Evolutionary conservation across 306 rosid genomes (phyloP).

Genomic region (Luffa aegyptiaca): DNA sequence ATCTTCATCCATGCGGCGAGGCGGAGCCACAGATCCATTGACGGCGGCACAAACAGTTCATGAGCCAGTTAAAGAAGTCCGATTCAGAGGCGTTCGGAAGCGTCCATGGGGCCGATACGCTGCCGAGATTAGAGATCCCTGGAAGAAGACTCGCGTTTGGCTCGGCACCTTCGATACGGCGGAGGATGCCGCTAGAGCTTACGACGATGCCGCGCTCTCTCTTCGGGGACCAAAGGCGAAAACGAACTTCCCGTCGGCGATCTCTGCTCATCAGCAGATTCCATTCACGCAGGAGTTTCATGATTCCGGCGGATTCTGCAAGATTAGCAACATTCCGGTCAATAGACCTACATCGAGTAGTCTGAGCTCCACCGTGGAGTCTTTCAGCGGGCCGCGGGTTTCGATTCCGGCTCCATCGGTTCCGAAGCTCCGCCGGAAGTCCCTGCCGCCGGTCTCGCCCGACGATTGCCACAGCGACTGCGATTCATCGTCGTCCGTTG

Average conservation of each 20-base stretch:
- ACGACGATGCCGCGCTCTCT: conserved; percentile 66
- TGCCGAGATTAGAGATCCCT: conserved; percentile 91
- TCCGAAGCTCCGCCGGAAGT: conserved; percentile 19
- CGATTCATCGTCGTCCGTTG: conserved; percentile 77
- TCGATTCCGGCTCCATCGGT: conserved; percentile 4
- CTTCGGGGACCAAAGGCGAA: conserved; percentile 77
- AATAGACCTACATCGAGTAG: conserved; percentile 70
- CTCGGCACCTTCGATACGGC: conserved; percentile 83
- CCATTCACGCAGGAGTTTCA: conserved; percentile 17
- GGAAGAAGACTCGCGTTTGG: conserved; percentile 82
- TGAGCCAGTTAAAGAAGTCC: conserved; percentile 28
- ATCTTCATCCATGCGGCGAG: conserved; percentile 53
- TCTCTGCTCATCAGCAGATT: conserved; percentile 21
- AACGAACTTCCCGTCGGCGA: conserved; percentile 45
- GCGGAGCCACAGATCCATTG: conserved; percentile 30
- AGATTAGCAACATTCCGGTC: conserved; percentile 30
- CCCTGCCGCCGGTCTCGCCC: conserved; percentile 22
- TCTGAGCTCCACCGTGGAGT: conserved; percentile 87
- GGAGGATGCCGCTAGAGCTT: conserved; percentile 75
- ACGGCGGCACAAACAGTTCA: neutral
- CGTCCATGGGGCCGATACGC: conserved; percentile 94
- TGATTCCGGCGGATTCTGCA: conserved; percentile 24
- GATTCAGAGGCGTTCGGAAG: conserved; percentile 79
- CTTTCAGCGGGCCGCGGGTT: conserved; percentile 70
- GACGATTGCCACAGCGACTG: conserved; percentile 86